Base-by-base conservation (phyloP, 106 monocot species). In the Phalaenopsis equestris region DNA sequence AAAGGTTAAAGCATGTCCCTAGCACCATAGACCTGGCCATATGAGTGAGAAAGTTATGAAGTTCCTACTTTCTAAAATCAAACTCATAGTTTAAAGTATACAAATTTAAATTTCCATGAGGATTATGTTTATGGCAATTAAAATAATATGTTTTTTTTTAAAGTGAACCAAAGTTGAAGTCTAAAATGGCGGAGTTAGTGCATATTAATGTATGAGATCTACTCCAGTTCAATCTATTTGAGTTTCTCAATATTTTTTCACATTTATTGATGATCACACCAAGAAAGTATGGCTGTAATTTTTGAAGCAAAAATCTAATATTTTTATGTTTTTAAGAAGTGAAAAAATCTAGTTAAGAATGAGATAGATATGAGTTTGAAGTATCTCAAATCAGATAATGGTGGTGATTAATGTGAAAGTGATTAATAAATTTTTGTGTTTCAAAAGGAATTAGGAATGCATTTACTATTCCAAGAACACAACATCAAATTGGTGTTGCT, bases 191-290 rank as follows among this genome's bases (percentile, higher is more conserved):
- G 23, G 18, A 77, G 76, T 36, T 55, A 23, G 76, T 77, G 1
- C 76, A 77, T 45, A 77, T 21, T 23, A 52, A 77, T 77, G 76
- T 77, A 10, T 77, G 49, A n/a, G 52, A 3, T 24, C 5, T 49
- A 41, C 49, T 8, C 24, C 19, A 49, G 23, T 52, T 12, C 2
- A 19, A 0, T 77, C 76, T 10, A 17, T 55, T 24, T 21, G 23
- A 10, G 30, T 24, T 19, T 55, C 46, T 47, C 15, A 1, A 19
- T 77, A 55, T 24, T 47, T 77, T 8, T 23, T 55, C 49, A 23
- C 49, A 1, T 77, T 77, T 8, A 77, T 77, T 23, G 52, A 55
- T 55, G 48, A 77, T 52, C 24, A 23, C 4, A 10, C 52, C 12
- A 47, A 6, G 4, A 77, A 77, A 1, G n/a, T 23, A 6, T 77